Evolutionary conservation across 108 stramenopile species (phyloP).

Genomic region (Cyclotella distinguenda): DNA sequence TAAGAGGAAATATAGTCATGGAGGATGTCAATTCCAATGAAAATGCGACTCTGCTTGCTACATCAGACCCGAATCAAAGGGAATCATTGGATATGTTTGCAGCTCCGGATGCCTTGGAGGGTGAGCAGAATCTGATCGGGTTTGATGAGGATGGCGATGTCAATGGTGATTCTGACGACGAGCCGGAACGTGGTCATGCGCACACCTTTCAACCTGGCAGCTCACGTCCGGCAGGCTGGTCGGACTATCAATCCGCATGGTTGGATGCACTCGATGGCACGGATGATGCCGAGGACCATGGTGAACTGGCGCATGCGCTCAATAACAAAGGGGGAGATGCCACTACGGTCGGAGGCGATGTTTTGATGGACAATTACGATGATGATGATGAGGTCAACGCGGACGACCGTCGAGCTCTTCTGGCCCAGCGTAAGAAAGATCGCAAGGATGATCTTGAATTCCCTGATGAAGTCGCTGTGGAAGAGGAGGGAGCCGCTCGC

Average conservation of each 20-base stretch:
- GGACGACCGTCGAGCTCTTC: constrained; percentile 58
- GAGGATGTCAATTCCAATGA: constrained; percentile 19
- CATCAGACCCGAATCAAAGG: constrained; percentile 55
- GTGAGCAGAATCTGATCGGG: constrained; percentile 98
- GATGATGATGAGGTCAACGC: constrained; percentile 72
- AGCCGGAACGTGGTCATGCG: constrained; percentile 41
- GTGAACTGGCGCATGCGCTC: constrained; percentile 79
- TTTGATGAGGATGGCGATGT: constrained; percentile 84
- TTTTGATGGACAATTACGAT: constrained; percentile 71
- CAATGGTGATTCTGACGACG: constrained; percentile 46
- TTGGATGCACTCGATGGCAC: constrained; percentile 81
- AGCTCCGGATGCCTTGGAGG: constrained; percentile 88
- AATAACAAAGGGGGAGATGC: constrained; percentile 63
- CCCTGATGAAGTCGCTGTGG: constrained; percentile 97
- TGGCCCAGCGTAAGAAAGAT: constrained; percentile 71
- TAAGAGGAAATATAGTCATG: constrained; percentile 32
- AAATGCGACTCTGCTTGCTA: constrained; percentile 18
- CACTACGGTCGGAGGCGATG: constrained; percentile 46
- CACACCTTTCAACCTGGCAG: constrained; percentile 47
- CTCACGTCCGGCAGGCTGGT: constrained; percentile 88
- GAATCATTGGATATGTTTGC: constrained; percentile 91
- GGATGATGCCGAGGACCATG: constrained; percentile 69
- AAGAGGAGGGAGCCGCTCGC: constrained; percentile 82
- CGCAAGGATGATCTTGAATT: constrained; percentile 90
- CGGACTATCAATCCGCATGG: constrained; percentile 96